A percentile compares a stretch with the other conserved stretches of the same genome.
Evolutionary conservation across 345 rosid genomes (phyloP).

Genomic region (Ailanthus altissimus): DNA sequence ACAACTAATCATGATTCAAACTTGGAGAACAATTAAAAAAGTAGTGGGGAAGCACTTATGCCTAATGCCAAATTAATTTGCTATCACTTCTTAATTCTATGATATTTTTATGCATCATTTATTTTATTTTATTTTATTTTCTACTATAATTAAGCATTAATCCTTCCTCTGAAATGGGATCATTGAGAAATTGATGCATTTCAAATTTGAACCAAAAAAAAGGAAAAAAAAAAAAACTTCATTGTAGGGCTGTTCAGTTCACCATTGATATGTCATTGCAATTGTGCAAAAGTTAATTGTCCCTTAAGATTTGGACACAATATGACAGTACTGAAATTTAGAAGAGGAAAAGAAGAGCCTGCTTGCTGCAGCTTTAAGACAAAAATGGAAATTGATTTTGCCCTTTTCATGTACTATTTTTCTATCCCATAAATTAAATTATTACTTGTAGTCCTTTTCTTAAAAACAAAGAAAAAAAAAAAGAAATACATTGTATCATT

Average conservation of each 20-base stretch:
- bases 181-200: neutral
- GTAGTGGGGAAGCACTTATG: neutral
- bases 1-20: constrained; percentile 14
- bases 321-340: neutral
- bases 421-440: no score
- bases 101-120: neutral
- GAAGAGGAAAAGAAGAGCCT: constrained; percentile 13
- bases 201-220: no score
- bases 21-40: constrained; percentile 3
- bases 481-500: no score
- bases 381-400: neutral
- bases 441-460: no score
- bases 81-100: neutral
- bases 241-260: constrained; percentile 10
- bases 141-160: neutral
- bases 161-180: neutral
- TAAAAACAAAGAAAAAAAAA: no score
- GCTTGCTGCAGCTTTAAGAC: constrained; percentile 16
- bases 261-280: neutral
- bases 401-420: no score
- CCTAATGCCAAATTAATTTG: neutral
- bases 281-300: constrained; percentile 22
- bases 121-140: no score
- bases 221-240: neutral
- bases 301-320: no score